Conservation (phyloP, 495 filamentous ascomycete genomes). For the Xylaria scruposa region DNA sequence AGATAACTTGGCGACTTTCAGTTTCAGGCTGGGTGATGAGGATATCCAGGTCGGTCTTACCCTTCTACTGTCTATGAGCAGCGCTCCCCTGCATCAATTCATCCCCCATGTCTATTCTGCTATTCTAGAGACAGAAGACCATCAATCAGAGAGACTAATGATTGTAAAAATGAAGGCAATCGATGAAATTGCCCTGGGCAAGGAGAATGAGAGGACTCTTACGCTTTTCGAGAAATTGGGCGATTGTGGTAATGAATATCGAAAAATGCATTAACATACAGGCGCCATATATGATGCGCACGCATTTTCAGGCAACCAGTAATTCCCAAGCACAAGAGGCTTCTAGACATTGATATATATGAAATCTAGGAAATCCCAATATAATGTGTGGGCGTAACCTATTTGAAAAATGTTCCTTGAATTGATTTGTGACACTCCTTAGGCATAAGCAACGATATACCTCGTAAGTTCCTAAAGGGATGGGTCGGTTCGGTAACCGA, state of each 20-base stretch:
- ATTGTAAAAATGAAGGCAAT: conserved; percentile 29
- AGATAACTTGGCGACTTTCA: conserved; percentile 46
- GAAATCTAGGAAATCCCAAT: background rate
- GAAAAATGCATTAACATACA: conserved; percentile 36
- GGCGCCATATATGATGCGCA: background rate
- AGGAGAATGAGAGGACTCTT: conserved; percentile 27
- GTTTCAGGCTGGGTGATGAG: conserved; percentile 39
- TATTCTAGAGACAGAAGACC: background rate
- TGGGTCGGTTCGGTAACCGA: no score
- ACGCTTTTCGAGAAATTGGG: conserved; percentile 48
- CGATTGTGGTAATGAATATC: conserved; percentile 53
- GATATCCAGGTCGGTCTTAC: conserved; percentile 29
- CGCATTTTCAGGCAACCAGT: background rate
- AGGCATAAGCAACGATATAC: no score
- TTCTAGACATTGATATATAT: background rate
- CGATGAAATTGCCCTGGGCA: conserved; percentile 33
- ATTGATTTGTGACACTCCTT: no score
- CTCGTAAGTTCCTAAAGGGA: no score
- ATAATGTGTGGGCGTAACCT: no score
- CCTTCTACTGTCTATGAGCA: background rate
- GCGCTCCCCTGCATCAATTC: background rate
- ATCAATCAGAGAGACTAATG: conserved; percentile 3
- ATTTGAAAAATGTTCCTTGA: no score
- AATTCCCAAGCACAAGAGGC: background rate
- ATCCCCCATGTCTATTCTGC: background rate